Evolutionary conservation across 208 protist genomes (phyloP).

Genomic region (Strigomonas galati): DNA sequence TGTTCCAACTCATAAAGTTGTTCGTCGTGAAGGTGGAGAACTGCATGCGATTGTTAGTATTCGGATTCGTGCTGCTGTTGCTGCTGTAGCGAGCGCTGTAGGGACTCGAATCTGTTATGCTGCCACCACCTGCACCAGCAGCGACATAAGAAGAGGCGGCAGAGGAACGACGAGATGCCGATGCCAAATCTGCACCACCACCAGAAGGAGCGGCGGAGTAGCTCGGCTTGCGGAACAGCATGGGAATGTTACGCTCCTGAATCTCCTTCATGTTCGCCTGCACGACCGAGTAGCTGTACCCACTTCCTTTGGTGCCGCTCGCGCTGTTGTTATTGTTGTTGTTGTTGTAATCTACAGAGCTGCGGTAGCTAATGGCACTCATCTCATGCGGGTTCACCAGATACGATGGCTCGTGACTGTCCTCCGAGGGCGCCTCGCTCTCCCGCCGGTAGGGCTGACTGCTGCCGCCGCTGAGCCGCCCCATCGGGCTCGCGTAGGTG

Average conservation of each 20-base stretch:
- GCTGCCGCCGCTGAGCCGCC: neutral
- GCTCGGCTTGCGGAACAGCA: conserved; percentile 9
- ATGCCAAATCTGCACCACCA: too few relatives aligned
- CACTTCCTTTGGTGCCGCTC: neutral
- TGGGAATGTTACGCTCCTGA: neutral
- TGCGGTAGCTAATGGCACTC: neutral
- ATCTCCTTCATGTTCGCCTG: neutral
- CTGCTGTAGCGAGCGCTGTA: too few relatives aligned
- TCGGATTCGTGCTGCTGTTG: too few relatives aligned
- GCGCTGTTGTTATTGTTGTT: too few relatives aligned
- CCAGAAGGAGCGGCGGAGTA: too few relatives aligned
- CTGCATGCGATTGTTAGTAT: too few relatives aligned
- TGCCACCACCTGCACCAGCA: too few relatives aligned
- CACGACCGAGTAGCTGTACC: neutral
- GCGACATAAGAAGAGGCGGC: too few relatives aligned
- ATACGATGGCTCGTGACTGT: neutral
- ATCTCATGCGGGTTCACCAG: neutral
- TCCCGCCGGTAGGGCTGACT: neutral
- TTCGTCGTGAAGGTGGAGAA: too few relatives aligned
- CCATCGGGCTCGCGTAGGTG: neutral
- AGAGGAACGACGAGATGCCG: too few relatives aligned
- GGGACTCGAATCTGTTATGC: too few relatives aligned
- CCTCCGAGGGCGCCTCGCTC: neutral
- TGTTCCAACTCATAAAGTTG: too few relatives aligned
- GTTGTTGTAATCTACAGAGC: neutral